Evolutionary conservation across 2,329 filamentous ascomycete species (phyloP).

Genomic region (Aspergillus tubingensis): DNA sequence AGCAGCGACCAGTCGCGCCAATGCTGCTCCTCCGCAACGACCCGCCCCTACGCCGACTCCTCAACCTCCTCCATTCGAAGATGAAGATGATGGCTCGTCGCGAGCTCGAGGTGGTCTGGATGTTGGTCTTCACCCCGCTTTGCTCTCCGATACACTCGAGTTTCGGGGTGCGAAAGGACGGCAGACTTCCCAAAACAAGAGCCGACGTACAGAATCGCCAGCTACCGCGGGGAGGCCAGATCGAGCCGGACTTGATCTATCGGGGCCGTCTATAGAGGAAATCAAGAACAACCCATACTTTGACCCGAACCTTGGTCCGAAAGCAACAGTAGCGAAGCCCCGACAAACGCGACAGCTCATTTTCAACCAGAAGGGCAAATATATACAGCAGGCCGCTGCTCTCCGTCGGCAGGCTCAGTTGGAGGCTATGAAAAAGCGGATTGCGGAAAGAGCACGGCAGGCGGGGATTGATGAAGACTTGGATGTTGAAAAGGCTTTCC

Average conservation of each 20-base stretch:
- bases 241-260: conserved; percentile 56
- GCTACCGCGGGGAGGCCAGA: conserved; percentile 43
- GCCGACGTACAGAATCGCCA: conserved; percentile 53
- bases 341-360: conserved; percentile 74
- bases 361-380: conserved; percentile 97
- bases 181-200: conserved; percentile 53
- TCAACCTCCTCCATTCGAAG: conserved; percentile 45
- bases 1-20: conserved; percentile 64
- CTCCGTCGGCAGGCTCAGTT: conserved; percentile 82
- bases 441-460: conserved; percentile 82
- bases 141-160: conserved; percentile 57
- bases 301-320: conserved; percentile 66
- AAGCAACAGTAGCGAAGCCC: conserved; percentile 59
- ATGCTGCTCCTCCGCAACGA: conserved; percentile 49
- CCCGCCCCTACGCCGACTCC: conserved; percentile 29
- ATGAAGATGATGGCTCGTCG: conserved; percentile 52
- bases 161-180: conserved; percentile 44
- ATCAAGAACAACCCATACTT: conserved; percentile 78
- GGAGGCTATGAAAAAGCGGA: conserved; percentile 91
- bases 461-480: conserved; percentile 92
- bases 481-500: conserved; percentile 84
- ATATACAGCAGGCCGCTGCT: conserved; percentile 90
- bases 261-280: conserved; percentile 60
- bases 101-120: conserved; percentile 68
- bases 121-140: conserved; percentile 74